Evolutionary conservation across 2,329 filamentous ascomycete species (phyloP).

Genomic region (Penicillium griseofulvum): DNA sequence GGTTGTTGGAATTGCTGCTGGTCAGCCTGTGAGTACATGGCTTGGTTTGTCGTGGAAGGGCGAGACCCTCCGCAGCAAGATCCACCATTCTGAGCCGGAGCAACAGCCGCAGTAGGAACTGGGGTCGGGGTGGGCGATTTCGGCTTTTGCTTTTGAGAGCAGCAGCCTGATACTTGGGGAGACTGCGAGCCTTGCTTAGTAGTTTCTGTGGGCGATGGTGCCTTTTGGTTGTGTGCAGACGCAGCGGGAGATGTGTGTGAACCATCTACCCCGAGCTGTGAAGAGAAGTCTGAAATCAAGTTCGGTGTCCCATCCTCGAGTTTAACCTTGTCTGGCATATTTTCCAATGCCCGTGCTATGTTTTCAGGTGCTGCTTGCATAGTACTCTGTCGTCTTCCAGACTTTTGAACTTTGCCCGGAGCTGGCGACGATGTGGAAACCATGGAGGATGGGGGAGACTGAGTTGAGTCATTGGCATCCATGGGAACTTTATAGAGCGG

Average conservation of each 20-base stretch:
- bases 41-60: neutral
- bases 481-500: slow-evolving; percentile 41
- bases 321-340: slow-evolving; percentile 26
- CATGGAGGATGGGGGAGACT: slow-evolving; percentile 15
- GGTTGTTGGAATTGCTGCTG: slow-evolving; percentile 7
- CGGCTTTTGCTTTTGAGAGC: slow-evolving; percentile 20
- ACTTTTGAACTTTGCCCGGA: slow-evolving; percentile 39
- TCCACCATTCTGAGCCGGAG: slow-evolving; percentile 9
- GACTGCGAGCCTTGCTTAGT: neutral
- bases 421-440: slow-evolving; percentile 23
- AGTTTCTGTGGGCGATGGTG: neutral
- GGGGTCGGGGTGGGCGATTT: slow-evolving; percentile 4
- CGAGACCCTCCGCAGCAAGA: slow-evolving; percentile 31
- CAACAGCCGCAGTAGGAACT: neutral
- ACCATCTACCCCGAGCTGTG: slow-evolving; percentile 7
- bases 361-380: slow-evolving; percentile 36
- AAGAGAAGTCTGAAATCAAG: slow-evolving; percentile 9
- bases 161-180: slow-evolving; percentile 23
- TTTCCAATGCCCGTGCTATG: slow-evolving; percentile 34
- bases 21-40: neutral
- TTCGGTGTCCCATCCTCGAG: slow-evolving; percentile 17
- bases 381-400: slow-evolving; percentile 32
- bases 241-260: neutral
- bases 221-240: neutral
- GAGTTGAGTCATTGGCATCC: slow-evolving; percentile 11